phyloP scores from a whole-genome alignment of 2,329 filamentous ascomycete species.

The Exophiala lecanii-corni region DNA sequence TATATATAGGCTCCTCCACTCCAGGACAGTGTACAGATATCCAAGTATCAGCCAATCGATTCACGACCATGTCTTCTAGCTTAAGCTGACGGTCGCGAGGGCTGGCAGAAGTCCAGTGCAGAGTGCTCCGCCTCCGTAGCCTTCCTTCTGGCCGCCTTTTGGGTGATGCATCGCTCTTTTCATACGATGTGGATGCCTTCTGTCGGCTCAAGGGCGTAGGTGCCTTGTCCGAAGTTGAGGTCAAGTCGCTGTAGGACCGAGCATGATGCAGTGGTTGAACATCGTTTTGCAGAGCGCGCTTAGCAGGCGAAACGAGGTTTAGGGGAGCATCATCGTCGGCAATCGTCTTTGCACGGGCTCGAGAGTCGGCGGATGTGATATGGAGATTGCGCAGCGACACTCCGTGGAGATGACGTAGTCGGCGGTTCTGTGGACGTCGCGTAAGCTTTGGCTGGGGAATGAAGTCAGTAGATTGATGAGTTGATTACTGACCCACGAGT shows the following conservation, averaged over 20 bases:
- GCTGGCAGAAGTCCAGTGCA: conserved; percentile 59
- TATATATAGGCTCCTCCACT: conserved; percentile 71
- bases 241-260: conserved; percentile 44
- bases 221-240: conserved; percentile 14
- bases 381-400: conserved; percentile 82
- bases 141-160: conserved; percentile 35
- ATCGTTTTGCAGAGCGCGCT: conserved; percentile 54
- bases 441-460: neutral
- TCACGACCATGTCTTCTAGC: conserved; percentile 67
- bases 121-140: conserved; percentile 53
- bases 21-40: conserved; percentile 73
- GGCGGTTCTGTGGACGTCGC: conserved; percentile 62
- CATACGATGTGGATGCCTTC: conserved; percentile 22
- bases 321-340: conserved; percentile 72
- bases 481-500: conserved; percentile 42
- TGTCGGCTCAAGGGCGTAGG: conserved; percentile 21
- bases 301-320: conserved; percentile 61
- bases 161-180: conserved; percentile 21
- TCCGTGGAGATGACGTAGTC: conserved; percentile 79
- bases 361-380: conserved; percentile 53
- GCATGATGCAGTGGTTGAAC: conserved; percentile 51
- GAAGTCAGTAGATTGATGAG: conserved; percentile 2
- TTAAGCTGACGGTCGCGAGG: conserved; percentile 64
- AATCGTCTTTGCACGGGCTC: conserved; percentile 57
- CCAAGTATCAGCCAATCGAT: conserved; percentile 78